Base-by-base conservation (phyloP, 2,329 filamentous ascomycete genomes). In the Aaosphaeria arxii region DNA sequence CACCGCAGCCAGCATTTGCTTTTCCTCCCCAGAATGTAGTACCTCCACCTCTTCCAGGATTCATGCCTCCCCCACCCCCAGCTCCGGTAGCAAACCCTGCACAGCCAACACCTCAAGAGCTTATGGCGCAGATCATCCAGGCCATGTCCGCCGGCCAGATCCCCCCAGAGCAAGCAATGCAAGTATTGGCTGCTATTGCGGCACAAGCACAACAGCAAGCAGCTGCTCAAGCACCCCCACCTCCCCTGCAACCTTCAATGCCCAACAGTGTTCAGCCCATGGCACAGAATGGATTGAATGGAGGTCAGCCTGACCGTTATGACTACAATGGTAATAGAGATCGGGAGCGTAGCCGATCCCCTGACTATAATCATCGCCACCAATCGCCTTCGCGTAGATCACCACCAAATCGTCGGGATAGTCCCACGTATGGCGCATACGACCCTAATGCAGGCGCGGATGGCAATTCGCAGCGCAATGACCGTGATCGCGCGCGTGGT, bases 351-450 rank as follows among this genome's bases (percentile, higher is more conserved):
- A 66, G 64, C 55, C 89, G 91, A 44, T 69, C 66, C 24, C 66
- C 66, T 56, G 85, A 86, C 49, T 86, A 84, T 63, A 83, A 83
- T 57, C 88, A 87, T 78, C 77, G 80, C 52, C 77, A 80, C 52
- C 83, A 77, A 57, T 78, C 80, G 44, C 61, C 63, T 43, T 59
- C 74, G 75, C 66, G 76, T 82, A 51, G 62, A 57, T 85, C 85
- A 47, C 85, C 80, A 31, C 77, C 78, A 45, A 77, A 79, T 56
- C 81, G 82, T 56, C 79, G 82, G 50, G 79, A 82, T 61, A 89
- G 88, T 59, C 86, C 86, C 46, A 83, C 85, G 5, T 87, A 86
- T 71, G 86, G 83, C 51, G 83, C 86, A 46, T 92, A 89, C 72
- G 85, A 87, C 51, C 85, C 82, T 51, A 83, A 86, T 63, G 58